phyloP scores from a whole-genome alignment of 495 filamentous ascomycete genomes.

The Penicillium dipodomyicola region DNA sequence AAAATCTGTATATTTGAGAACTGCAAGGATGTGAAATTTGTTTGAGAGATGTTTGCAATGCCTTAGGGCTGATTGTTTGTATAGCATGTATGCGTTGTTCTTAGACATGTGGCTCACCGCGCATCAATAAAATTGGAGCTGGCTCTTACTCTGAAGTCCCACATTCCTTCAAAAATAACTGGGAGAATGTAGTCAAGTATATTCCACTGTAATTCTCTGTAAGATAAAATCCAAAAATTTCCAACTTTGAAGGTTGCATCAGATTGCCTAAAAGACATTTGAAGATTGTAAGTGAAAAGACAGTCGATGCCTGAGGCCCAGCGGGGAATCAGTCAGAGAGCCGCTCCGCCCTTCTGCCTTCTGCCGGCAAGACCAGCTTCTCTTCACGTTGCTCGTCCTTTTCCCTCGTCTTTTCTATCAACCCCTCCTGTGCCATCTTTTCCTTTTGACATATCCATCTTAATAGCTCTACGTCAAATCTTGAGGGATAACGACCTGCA shows the following conservation, averaged over 20 bases:
- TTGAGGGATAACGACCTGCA: slow-evolving; percentile 49
- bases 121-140: not conserved
- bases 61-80: not conserved
- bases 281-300: not conserved
- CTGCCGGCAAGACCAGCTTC: slow-evolving; percentile 29
- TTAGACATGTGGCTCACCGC: not conserved
- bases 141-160: not conserved
- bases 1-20: not conserved
- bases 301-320: slow-evolving; percentile 21
- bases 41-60: not conserved
- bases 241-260: not conserved
- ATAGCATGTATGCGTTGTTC: not conserved
- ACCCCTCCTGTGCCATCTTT: slow-evolving; percentile 13
- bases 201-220: not conserved
- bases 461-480: slow-evolving; percentile 21
- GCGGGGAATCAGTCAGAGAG: slow-evolving; percentile 29
- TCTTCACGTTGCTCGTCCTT: slow-evolving; percentile 18
- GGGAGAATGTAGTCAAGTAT: not conserved
- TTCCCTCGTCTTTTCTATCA: slow-evolving; percentile 20
- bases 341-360: slow-evolving; percentile 27
- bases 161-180: not conserved
- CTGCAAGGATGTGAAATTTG: not conserved
- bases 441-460: slow-evolving; percentile 12
- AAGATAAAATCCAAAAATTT: not conserved
- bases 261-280: not conserved